These are phyloP conservation scores for sunflower (Helianthus annuus) DNA, from an alignment of 129 eudicot species.

Conservation along the genomic window DNA sequence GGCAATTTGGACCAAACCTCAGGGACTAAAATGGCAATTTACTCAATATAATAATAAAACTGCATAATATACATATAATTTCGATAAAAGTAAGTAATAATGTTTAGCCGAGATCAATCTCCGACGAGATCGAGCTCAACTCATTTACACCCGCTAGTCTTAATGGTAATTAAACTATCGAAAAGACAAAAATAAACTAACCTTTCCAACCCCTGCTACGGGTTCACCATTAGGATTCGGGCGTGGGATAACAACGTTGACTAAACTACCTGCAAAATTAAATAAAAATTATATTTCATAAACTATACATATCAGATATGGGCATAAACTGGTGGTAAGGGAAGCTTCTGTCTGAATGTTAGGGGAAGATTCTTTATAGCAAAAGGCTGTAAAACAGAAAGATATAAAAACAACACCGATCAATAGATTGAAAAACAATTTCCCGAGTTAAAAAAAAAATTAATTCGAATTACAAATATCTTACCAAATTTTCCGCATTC, in stretches of 20 bases:
- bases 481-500: slow-evolving; percentile 95
- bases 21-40: too few species aligned
- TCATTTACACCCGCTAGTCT: too few species aligned
- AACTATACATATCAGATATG: slow-evolving; percentile 4
- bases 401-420: slow-evolving; percentile 28
- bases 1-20: too few species aligned
- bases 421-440: slow-evolving; percentile 18
- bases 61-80: too few species aligned
- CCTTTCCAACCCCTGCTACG: slow-evolving; percentile 91
- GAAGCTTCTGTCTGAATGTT: slow-evolving; percentile 44
- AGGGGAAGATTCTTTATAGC: slow-evolving; percentile 44
- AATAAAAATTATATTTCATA: slow-evolving; percentile 11
- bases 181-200: slow-evolving; percentile 31
- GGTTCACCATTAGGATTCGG: slow-evolving; percentile 76
- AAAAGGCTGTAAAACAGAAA: slow-evolving; percentile 57
- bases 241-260: slow-evolving; percentile 81
- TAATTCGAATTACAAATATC: background rate
- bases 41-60: too few species aligned
- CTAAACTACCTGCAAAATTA: slow-evolving; percentile 66
- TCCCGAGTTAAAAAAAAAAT: background rate
- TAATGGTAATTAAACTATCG: background rate
- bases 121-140: too few species aligned
- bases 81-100: too few species aligned
- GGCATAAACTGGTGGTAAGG: slow-evolving; percentile 31
- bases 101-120: too few species aligned